phyloP scores from a whole-genome alignment of 306 rosid species.

The Abrus precatorius region DNA sequence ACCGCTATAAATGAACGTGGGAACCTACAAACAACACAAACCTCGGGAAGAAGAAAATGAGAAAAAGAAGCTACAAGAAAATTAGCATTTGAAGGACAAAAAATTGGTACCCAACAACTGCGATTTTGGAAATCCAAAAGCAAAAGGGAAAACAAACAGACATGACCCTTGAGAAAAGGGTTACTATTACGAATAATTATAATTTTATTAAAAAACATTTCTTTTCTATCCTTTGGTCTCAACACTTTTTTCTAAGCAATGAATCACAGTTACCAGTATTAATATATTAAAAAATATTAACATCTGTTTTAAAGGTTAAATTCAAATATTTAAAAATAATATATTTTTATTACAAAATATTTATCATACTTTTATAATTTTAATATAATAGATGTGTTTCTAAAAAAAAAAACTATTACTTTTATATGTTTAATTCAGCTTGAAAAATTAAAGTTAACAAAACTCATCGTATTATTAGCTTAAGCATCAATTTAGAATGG shows the following conservation, averaged over 20 bases:
- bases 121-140: background rate
- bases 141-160: background rate
- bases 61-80: background rate
- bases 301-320: too few relatives aligned
- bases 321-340: too few relatives aligned
- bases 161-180: background rate
- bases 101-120: background rate
- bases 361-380: too few relatives aligned
- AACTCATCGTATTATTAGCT: background rate
- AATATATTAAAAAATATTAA: background rate
- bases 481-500: background rate
- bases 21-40: conserved; percentile 25
- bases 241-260: background rate
- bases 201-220: too few relatives aligned
- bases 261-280: background rate
- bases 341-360: too few relatives aligned
- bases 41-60: conserved; percentile 5
- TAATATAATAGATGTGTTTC: too few relatives aligned
- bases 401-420: too few relatives aligned
- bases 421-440: too few relatives aligned
- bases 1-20: conserved; percentile 17
- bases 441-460: too few relatives aligned
- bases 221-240: background rate
- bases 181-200: background rate
- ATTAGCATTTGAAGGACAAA: background rate